These are phyloP conservation scores for Hyaloscypha bicolor DNA, from an alignment of 495 filamentous ascomycete genomes.

Conservation along the genomic window DNA sequence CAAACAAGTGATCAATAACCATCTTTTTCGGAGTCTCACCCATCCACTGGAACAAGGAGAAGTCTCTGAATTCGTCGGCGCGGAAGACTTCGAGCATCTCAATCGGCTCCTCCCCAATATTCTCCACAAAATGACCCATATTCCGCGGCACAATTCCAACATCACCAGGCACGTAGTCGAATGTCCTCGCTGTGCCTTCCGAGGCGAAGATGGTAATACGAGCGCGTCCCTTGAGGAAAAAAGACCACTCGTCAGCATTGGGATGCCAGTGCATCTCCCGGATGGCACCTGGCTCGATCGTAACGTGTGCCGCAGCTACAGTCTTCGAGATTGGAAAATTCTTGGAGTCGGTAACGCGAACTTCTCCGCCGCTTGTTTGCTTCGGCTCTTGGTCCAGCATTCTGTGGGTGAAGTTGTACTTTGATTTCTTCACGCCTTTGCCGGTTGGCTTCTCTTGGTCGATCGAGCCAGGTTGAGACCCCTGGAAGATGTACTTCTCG, in stretches of 20 bases:
- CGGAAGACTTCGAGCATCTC: conserved; percentile 68
- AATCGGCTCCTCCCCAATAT: conserved; percentile 66
- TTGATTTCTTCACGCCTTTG: conserved; percentile 22
- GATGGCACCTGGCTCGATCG: conserved; percentile 69
- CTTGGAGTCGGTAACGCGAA: conserved; percentile 45
- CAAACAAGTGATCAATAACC: conserved; percentile 48
- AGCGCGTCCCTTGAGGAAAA: conserved; percentile 68
- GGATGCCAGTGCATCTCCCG: conserved; percentile 83
- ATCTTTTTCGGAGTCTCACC: conserved; percentile 64
- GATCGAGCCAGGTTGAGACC: conserved; percentile 36
- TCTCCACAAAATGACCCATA: conserved; percentile 75
- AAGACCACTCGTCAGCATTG: conserved; percentile 74
- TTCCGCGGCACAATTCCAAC: conserved; percentile 65
- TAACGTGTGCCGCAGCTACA: conserved; percentile 65
- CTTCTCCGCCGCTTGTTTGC: conserved; percentile 20
- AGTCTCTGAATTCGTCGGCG: conserved; percentile 54
- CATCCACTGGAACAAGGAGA: conserved; percentile 53
- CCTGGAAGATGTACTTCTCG: conserved; percentile 74
- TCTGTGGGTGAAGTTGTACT: conserved; percentile 24
- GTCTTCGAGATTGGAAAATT: conserved; percentile 61
- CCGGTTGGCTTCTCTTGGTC: conserved; percentile 22
- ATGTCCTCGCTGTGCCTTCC: conserved; percentile 55
- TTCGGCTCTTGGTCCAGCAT: conserved; percentile 22
- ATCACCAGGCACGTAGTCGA: conserved; percentile 68
- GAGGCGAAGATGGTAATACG: conserved; percentile 69